phyloP scores from a whole-genome alignment of 2,329 filamentous ascomycete genomes.

The Epichloe uncinata region DNA sequence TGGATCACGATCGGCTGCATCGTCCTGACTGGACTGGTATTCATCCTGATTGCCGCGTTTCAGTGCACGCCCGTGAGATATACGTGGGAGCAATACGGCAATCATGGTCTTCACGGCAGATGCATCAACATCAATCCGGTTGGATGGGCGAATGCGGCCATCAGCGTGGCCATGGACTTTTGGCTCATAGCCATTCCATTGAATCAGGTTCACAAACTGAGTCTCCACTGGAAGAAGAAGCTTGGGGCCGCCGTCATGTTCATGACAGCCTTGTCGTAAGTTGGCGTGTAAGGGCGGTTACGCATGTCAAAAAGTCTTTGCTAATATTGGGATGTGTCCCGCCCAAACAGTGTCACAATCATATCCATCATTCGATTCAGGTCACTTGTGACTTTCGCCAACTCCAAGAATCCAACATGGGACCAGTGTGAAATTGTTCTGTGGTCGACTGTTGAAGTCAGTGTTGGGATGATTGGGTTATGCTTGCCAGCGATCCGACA shows the following conservation, averaged over 20 bases:
- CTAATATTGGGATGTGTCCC: too few relatives aligned
- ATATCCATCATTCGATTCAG: constrained; percentile 10
- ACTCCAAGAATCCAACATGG: constrained; percentile 10
- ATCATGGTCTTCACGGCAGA: constrained; percentile 21
- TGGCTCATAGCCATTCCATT: constrained; percentile 32
- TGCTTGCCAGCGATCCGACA: not conserved
- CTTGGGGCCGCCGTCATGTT: constrained; percentile 28
- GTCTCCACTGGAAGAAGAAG: constrained; percentile 27
- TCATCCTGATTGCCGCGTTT: constrained; percentile 26
- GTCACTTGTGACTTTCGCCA: constrained; percentile 9
- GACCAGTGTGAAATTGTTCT: constrained; percentile 7
- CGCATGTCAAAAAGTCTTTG: too few relatives aligned
- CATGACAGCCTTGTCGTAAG: constrained; percentile 6
- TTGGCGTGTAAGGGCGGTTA: too few relatives aligned
- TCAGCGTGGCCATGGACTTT: constrained; percentile 32
- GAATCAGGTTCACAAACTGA: constrained; percentile 20
- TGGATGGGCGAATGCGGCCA: constrained; percentile 30
- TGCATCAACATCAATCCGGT: constrained; percentile 32
- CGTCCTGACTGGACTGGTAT: constrained; percentile 20
- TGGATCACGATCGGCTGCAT: constrained; percentile 22
- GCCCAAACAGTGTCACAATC: constrained; percentile 9
- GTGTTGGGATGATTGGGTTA: constrained; percentile 1
- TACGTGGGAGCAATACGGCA: constrained; percentile 35
- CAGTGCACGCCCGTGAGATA: constrained; percentile 31
- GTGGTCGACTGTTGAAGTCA: constrained; percentile 11